Evolutionary conservation across 2,329 filamentous ascomycete species (phyloP).

Genomic region (Colletotrichum tofieldiae): DNA sequence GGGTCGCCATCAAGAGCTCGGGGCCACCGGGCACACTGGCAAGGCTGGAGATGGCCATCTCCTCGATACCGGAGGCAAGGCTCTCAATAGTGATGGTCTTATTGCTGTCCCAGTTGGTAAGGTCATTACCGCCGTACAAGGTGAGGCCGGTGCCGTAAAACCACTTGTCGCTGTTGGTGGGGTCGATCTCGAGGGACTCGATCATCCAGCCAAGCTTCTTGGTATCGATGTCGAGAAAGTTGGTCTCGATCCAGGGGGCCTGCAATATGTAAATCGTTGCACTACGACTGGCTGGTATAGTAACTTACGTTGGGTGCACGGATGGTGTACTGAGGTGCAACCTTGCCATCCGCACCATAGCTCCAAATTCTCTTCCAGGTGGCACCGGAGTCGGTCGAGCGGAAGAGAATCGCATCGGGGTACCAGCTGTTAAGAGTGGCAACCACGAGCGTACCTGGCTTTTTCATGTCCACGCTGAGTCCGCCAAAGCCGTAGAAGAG

Average conservation of each 20-base stretch:
- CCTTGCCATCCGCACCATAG: slow-evolving; percentile 46
- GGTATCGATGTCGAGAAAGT: slow-evolving; percentile 62
- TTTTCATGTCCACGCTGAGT: slow-evolving; percentile 67
- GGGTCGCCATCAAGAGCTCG: slow-evolving; percentile 66
- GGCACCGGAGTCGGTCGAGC: slow-evolving; percentile 68
- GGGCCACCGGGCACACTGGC: slow-evolving; percentile 65
- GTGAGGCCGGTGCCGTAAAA: slow-evolving; percentile 74
- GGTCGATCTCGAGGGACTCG: slow-evolving; percentile 71
- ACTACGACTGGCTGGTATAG: background rate
- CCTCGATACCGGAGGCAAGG: slow-evolving; percentile 69
- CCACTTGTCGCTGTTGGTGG: slow-evolving; percentile 73
- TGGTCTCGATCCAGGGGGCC: slow-evolving; percentile 68
- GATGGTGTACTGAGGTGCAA: slow-evolving; percentile 37
- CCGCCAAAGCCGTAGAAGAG: slow-evolving; percentile 71
- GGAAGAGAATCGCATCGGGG: slow-evolving; percentile 70
- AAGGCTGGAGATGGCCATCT: slow-evolving; percentile 65
- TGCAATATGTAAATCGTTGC: background rate
- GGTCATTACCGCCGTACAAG: slow-evolving; percentile 67
- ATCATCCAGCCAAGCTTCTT: slow-evolving; percentile 75
- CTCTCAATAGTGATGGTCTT: slow-evolving; percentile 66
- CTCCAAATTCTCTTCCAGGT: slow-evolving; percentile 70
- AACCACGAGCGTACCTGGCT: slow-evolving; percentile 70
- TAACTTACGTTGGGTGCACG: slow-evolving; percentile 48
- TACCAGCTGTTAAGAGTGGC: slow-evolving; percentile 73
- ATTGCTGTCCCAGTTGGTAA: slow-evolving; percentile 68